Conservation (phyloP, 2,329 filamentous ascomycete species). For the Parasarocladium wereldwijsianum region DNA sequence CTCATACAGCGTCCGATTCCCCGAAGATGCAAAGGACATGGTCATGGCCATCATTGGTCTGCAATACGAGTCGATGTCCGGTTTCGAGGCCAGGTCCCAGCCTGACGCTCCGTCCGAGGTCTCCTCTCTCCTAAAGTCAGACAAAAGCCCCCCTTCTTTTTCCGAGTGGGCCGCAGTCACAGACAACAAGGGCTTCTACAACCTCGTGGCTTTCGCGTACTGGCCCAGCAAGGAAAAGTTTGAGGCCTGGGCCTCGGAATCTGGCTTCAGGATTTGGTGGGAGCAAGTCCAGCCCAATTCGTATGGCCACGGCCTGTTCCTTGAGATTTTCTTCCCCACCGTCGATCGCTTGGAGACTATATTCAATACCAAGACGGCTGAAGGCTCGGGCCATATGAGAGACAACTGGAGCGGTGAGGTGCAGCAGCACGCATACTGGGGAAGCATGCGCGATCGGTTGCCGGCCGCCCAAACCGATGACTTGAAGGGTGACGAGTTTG, state of each 20-base stretch:
- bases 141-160: conserved; percentile 4
- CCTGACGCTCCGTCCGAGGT: conserved; percentile 4
- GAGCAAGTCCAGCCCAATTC: too few species aligned
- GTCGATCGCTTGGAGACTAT: conserved; percentile 28
- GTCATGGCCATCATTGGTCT: conserved; percentile 8
- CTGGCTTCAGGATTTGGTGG: neutral
- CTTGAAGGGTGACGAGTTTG: conserved; percentile 13
- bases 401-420: conserved; percentile 20
- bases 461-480: conserved; percentile 21
- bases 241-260: neutral
- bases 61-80: conserved; percentile 5
- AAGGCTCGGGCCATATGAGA: conserved; percentile 26
- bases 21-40: conserved; percentile 7
- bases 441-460: conserved; percentile 28
- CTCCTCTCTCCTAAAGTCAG: conserved; percentile 5
- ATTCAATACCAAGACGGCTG: conserved; percentile 19
- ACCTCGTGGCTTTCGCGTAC: conserved; percentile 4
- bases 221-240: neutral
- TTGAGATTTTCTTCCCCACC: conserved; percentile 24
- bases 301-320: conserved; percentile 26
- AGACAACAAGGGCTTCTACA: conserved; percentile 7
- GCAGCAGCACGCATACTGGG: conserved; percentile 29
- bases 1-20: conserved; percentile 8
- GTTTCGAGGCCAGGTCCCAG: too few species aligned
- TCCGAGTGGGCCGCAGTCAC: conserved; percentile 7